phyloP scores from a whole-genome alignment of 2,329 filamentous ascomycete genomes.

The Trematosphaeria pertusa region DNA sequence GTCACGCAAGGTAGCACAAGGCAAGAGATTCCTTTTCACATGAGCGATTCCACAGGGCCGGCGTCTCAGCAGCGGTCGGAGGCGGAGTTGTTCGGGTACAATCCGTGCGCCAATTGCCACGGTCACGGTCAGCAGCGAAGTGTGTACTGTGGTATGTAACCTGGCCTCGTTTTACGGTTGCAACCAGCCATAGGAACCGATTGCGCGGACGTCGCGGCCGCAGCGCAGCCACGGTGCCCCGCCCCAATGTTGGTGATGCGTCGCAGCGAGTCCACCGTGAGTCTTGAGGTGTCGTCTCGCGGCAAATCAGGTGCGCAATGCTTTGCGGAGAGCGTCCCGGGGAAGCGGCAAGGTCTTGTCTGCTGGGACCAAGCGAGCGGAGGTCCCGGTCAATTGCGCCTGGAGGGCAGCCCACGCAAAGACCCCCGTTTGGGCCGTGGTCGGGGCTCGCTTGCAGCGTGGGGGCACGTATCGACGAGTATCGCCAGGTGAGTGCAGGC shows the following conservation, averaged over 20 bases:
- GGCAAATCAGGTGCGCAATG: conserved; percentile 16
- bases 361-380: conserved; percentile 29
- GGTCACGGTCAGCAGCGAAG: conserved; percentile 28
- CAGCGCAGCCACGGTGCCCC: conserved; percentile 27
- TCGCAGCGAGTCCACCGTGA: conserved; percentile 20
- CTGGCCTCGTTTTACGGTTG: conserved; percentile 43
- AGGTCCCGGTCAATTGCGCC: conserved; percentile 26
- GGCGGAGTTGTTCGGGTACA: conserved; percentile 46
- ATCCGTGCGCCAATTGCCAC: conserved; percentile 25
- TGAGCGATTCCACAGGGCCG: conserved; percentile 23
- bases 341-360: conserved; percentile 37
- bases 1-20: conserved; percentile 37
- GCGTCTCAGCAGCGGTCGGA: conserved; percentile 36
- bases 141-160: conserved; percentile 40
- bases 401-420: conserved; percentile 18
- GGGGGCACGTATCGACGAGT: conserved; percentile 24
- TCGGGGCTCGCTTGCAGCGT: conserved; percentile 36
- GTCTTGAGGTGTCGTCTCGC: conserved; percentile 11
- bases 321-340: conserved; percentile 23
- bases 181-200: conserved; percentile 39
- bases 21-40: conserved; percentile 36
- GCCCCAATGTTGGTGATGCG: conserved; percentile 26
- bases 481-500: too few relatives aligned
- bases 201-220: conserved; percentile 33
- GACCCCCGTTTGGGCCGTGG: conserved; percentile 7